A percentile compares a stretch with the other conserved stretches of the same genome.
These are phyloP conservation scores for Pyrenochaeta sp. DNA, from an alignment of 2,329 filamentous ascomycete species.

Conservation along the genomic window DNA sequence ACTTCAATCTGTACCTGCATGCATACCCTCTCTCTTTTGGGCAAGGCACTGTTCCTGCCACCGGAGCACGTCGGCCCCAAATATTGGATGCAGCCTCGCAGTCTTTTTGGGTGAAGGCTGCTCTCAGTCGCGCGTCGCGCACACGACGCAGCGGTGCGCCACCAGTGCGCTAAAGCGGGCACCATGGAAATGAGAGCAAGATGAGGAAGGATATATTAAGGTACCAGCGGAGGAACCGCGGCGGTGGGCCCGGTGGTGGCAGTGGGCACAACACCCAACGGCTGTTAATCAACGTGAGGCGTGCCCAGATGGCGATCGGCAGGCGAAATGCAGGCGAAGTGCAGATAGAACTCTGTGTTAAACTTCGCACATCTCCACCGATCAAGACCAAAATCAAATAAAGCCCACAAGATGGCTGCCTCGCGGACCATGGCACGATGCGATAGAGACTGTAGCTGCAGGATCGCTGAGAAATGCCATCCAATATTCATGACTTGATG, in stretches of 20 bases:
- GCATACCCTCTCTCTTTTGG: conserved; percentile 16
- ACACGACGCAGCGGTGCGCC: background rate
- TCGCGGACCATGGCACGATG: no score
- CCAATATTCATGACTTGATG: no score
- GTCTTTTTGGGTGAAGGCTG: no score
- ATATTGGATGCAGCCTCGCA: no score
- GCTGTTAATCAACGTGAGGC: conserved; percentile 22
- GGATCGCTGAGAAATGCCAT: no score
- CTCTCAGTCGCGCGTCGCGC: background rate
- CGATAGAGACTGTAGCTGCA: no score
- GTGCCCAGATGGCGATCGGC: conserved; percentile 13
- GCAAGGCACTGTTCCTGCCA: conserved; percentile 16
- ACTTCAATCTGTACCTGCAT: conserved; percentile 22
- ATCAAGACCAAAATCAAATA: no score
- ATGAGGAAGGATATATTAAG: conserved; percentile 5
- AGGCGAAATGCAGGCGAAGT: conserved; percentile 9
- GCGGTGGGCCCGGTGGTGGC: conserved; percentile 7
- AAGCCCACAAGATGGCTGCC: no score
- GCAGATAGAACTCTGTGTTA: no score
- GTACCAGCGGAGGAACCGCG: conserved; percentile 5
- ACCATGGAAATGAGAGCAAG: background rate
- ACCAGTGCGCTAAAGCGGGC: background rate
- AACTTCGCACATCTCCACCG: no score
- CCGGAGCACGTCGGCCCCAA: conserved; percentile 7
- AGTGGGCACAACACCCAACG: conserved; percentile 5